These are phyloP conservation scores for Rhodotorula graminis DNA, from an alignment of 768 basidiomycete genomes.

Conservation along the genomic window DNA sequence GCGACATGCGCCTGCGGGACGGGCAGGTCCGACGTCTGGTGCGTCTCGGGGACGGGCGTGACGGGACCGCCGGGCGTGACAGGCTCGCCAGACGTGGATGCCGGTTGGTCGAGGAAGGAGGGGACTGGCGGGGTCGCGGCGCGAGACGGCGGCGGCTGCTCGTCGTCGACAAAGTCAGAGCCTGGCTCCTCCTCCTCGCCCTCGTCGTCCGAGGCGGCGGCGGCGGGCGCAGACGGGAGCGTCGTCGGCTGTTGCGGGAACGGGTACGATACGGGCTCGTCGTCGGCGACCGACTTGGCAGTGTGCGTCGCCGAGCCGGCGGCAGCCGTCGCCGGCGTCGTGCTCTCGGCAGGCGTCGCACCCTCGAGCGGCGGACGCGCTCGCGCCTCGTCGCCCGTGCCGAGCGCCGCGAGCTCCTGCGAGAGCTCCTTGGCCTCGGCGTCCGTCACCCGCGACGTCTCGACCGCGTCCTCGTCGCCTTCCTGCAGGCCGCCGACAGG, in stretches of 20 bases:
- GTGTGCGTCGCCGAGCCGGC: conserved; percentile 17
- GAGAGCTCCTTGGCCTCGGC: conserved; percentile 35
- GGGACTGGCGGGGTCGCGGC: conserved; percentile 16
- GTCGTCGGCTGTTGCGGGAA: conserved; percentile 28
- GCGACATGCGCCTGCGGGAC: conserved; percentile 34
- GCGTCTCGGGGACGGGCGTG: conserved; percentile 29
- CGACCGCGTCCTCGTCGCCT: conserved; percentile 5
- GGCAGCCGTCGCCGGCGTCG: conserved; percentile 17
- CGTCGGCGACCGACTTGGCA: background rate
- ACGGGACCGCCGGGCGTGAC: conserved; percentile 40
- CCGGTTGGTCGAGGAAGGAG: conserved; percentile 15
- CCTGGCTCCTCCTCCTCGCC: background rate
- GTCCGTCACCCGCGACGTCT: conserved; percentile 2
- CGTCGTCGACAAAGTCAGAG: conserved; percentile 30
- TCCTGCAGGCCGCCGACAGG: conserved; percentile 56
- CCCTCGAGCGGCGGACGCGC: conserved; percentile 12
- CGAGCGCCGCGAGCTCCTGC: conserved; percentile 24
- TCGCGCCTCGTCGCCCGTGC: background rate
- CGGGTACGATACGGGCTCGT: conserved; percentile 19
- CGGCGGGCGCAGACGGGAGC: conserved; percentile 33
- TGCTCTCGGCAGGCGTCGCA: conserved; percentile 30
- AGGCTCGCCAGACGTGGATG: too few relatives aligned
- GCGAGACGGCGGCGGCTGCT: background rate
- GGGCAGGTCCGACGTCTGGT: conserved; percentile 39
- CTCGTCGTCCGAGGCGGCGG: conserved; percentile 4